Evolutionary conservation across 2,329 filamentous ascomycete species (phyloP), one percentile per base, ranked within the genome.

Genomic region (Emergomyces pasteurianus): DNA sequence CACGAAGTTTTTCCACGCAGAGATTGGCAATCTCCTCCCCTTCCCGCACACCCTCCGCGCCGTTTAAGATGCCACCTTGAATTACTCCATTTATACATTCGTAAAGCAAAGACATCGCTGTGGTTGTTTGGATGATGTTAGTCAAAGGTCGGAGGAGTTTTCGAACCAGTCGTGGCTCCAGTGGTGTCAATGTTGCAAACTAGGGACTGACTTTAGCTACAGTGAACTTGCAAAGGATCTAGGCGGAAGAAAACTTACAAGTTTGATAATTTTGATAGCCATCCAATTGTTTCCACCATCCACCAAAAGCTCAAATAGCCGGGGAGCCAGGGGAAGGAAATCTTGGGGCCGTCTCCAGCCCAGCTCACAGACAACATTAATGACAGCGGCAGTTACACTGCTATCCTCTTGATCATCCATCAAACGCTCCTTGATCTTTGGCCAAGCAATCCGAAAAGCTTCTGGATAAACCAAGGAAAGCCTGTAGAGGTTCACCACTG

Each of bases 71-170:
- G 0, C 94, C 94, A 34, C 94, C 94, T 72, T 96, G 92, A 62
- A 99, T 96, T 64, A 99, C 95, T 28, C 94, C 94, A 72, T 95
- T 96, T 75, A 99, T 96, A 71, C 94, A 99, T 75, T 99, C 94
- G 68, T 99, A 99, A 6, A 97, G 78, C 34, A 99, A 77, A n/a
- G 94, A 97, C 94, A 97, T 97, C 34, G 94, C 94, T 5, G 89
- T 88, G 0, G 94, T 99, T 0, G 92, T 96, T 67, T 90, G 87
- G 65, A 99, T 97, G 55, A 99, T 87, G 66, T 89, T 90, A 0
- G 91, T 96, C 63, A 99, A 78, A 18, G 94, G 94, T 8, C 92
- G 90, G 36, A 97, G 78, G 18, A 99, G 79, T 73, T 99, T 99
- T 71, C 89, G 90, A 58, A 96, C 88, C 9, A 99, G 79, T 60